These are phyloP conservation scores for Ceratocystis destructans DNA, from an alignment of 2,329 filamentous ascomycete species.

Conservation along the genomic window DNA sequence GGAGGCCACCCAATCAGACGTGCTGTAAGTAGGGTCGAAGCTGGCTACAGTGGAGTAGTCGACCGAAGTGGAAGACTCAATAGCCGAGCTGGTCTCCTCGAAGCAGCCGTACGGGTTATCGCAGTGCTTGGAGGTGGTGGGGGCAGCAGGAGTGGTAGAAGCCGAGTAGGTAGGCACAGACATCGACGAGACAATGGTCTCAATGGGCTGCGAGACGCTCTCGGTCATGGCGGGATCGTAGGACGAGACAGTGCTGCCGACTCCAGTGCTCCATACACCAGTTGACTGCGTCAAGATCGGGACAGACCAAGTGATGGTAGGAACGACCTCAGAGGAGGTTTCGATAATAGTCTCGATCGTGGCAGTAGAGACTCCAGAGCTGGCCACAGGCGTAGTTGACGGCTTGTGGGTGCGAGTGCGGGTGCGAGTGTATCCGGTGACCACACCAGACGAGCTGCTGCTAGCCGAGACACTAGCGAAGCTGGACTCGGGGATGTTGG, in stretches of 20 bases:
- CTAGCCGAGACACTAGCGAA: background rate
- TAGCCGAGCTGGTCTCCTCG: background rate
- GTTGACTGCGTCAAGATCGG: background rate
- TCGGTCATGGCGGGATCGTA: background rate
- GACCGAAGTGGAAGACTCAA: background rate
- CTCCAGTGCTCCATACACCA: background rate
- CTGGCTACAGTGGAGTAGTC: slow-evolving; percentile 5
- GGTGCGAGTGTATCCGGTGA: background rate
- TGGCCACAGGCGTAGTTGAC: slow-evolving; percentile 9
- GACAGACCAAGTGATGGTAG: background rate
- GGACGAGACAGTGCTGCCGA: background rate
- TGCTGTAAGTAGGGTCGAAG: slow-evolving; percentile 5
- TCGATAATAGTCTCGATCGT: background rate
- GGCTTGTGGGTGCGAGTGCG: slow-evolving; percentile 1
- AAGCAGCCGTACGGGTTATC: slow-evolving; percentile 17
- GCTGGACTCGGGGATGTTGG: background rate
- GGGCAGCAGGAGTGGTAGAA: background rate
- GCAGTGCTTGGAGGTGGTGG: slow-evolving; percentile 3
- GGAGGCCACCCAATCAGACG: background rate
- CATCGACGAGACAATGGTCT: background rate
- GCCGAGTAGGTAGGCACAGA: background rate
- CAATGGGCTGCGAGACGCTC: background rate
- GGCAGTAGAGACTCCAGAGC: background rate
- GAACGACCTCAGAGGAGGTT: background rate
- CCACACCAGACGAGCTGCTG: background rate